Conservation (phyloP, 1,139 yeast species). For the Scheffersomyces cryptocercus region DNA sequence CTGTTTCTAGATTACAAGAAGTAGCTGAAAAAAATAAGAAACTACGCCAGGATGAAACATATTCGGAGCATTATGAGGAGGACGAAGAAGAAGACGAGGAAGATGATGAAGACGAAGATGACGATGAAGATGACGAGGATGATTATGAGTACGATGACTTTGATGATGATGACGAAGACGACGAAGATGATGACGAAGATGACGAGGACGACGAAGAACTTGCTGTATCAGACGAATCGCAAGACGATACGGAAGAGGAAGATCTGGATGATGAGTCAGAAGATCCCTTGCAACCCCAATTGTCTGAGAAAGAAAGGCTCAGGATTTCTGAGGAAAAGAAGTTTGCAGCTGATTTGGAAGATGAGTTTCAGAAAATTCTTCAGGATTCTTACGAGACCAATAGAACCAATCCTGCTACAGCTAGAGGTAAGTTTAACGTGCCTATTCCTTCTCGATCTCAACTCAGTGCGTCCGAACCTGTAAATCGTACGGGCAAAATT, state of each 20-base stretch:
- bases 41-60: conserved; percentile 5
- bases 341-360: conserved; percentile 53
- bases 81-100: conserved; percentile 9
- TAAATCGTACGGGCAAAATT: conserved; percentile 19
- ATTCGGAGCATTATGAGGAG: conserved; percentile 3
- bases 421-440: conserved; percentile 18
- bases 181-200: conserved; percentile 7
- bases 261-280: conserved; percentile 14
- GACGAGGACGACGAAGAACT: conserved; percentile 3
- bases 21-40: conserved; percentile 12
- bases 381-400: conserved; percentile 47
- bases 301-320: conserved; percentile 28
- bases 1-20: conserved; percentile 37
- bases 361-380: conserved; percentile 52
- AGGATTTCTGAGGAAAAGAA: conserved; percentile 42
- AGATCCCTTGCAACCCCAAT: not conserved
- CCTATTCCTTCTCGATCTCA: conserved; percentile 19
- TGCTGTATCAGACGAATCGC: conserved; percentile 6
- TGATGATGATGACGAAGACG: conserved; percentile 7
- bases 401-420: conserved; percentile 14
- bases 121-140: conserved; percentile 7
- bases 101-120: conserved; percentile 6
- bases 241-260: conserved; percentile 8
- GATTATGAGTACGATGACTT: conserved; percentile 5
- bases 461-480: conserved; percentile 3